phyloP scores from a whole-genome alignment of 2,329 filamentous ascomycete species.

The Diaporthe sp. region DNA sequence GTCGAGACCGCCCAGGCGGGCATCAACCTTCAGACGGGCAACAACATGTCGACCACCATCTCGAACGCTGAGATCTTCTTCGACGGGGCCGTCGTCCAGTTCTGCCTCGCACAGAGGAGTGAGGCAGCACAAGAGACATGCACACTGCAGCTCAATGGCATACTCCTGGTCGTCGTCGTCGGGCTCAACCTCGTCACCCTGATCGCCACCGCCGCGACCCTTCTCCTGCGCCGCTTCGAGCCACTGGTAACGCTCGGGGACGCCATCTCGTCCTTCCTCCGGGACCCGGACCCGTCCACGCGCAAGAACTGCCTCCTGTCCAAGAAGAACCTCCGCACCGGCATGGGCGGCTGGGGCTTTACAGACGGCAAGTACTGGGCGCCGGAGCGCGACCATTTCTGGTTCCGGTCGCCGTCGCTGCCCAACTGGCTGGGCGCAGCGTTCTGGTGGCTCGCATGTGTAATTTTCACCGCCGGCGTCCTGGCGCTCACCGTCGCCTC shows the following conservation, averaged over 20 bases:
- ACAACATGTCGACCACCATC: conserved; percentile 22
- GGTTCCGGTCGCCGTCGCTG: conserved; percentile 56
- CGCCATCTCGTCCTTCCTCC: conserved; percentile 61
- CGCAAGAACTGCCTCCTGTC: conserved; percentile 56
- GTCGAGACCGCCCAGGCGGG: conserved; percentile 42
- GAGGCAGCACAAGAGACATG: conserved; percentile 43
- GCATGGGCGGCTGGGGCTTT: conserved; percentile 54
- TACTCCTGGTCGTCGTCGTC: conserved; percentile 55
- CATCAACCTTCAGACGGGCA: conserved; percentile 17
- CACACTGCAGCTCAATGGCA: conserved; percentile 54
- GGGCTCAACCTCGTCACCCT: conserved; percentile 53
- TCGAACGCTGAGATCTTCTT: conserved; percentile 34
- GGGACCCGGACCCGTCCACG: conserved; percentile 55
- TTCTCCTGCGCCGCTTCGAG: conserved; percentile 47
- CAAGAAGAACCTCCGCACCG: conserved; percentile 55
- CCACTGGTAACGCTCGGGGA: conserved; percentile 63
- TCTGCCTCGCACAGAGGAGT: conserved; percentile 46
- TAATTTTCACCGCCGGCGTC: conserved; percentile 50
- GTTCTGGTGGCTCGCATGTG: conserved; percentile 51
- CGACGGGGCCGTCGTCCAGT: conserved; percentile 42
- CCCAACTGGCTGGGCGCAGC: conserved; percentile 54
- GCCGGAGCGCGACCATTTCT: conserved; percentile 50
- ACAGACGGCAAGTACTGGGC: conserved; percentile 56
- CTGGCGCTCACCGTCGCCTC: conserved; percentile 47
- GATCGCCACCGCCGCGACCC: conserved; percentile 44